These are phyloP conservation scores for Friedmanniomyces simplex DNA, from an alignment of 495 filamentous ascomycete species.

Conservation along the genomic window DNA sequence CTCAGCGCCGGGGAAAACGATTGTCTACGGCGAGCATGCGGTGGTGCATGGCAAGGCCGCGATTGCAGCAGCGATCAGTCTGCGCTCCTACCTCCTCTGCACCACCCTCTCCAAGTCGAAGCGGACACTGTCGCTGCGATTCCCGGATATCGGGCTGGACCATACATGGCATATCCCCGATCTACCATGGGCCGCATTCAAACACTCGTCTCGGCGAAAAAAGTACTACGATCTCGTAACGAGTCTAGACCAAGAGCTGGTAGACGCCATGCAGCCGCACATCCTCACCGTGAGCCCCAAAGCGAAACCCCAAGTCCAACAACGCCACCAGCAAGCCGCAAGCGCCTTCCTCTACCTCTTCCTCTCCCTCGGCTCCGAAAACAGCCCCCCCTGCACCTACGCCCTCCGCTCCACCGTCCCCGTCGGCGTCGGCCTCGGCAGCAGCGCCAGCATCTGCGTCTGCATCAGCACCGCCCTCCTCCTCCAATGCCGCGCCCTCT, in stretches of 20 bases:
- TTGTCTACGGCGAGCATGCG: conserved; percentile 93
- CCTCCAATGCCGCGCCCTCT: conserved; percentile 74
- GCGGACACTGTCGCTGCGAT: conserved; percentile 72
- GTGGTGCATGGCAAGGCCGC: conserved; percentile 94
- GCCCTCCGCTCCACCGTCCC: conserved; percentile 90
- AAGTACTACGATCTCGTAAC: conserved; percentile 84
- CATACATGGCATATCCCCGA: conserved; percentile 89
- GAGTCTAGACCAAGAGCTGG: conserved; percentile 67
- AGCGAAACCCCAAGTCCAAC: conserved; percentile 53
- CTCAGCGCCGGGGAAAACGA: conserved; percentile 93
- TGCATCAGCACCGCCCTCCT: conserved; percentile 81
- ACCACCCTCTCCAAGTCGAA: conserved; percentile 79
- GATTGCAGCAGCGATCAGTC: conserved; percentile 85
- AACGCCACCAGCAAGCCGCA: conserved; percentile 70
- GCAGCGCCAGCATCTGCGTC: conserved; percentile 83
- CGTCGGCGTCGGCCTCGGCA: conserved; percentile 82
- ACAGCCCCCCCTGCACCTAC: conserved; percentile 72
- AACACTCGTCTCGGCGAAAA: conserved; percentile 72
- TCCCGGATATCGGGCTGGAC: conserved; percentile 73
- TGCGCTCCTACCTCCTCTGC: conserved; percentile 91
- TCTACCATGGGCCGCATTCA: conserved; percentile 76
- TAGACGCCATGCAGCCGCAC: conserved; percentile 67
- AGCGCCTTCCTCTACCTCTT: conserved; percentile 87
- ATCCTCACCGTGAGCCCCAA: conserved; percentile 56
- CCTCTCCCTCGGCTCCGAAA: conserved; percentile 63